Percentiles rank a stretch among this genome's conserved stretches.
Evolutionary conservation across 768 basidiomycete species (phyloP).

Genomic region (Fibroporia radiculosa): DNA sequence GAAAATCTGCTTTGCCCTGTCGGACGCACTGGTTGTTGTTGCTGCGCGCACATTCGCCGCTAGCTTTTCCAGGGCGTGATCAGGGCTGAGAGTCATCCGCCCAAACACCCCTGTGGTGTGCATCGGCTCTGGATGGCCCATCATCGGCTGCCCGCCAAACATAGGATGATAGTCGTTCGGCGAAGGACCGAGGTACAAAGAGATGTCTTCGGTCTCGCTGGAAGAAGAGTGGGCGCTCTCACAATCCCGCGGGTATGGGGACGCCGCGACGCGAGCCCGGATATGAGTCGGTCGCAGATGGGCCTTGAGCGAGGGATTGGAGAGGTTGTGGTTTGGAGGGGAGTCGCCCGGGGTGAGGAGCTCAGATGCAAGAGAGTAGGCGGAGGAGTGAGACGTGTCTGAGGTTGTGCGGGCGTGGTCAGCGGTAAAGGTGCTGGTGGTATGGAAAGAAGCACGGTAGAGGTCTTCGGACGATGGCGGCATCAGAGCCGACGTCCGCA

Average conservation of each 20-base stretch:
- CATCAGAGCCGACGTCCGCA: constrained; percentile 44
- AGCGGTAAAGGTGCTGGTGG: constrained; percentile 33
- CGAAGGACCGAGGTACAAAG: constrained; percentile 59
- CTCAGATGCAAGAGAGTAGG: constrained; percentile 32
- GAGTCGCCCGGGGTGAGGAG: constrained; percentile 46
- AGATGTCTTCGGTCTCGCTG: constrained; percentile 82
- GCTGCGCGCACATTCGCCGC: constrained; percentile 83
- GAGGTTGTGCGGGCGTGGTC: constrained; percentile 36
- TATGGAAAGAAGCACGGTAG: constrained; percentile 59
- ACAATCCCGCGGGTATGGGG: constrained; percentile 80
- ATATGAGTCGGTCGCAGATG: constrained; percentile 71
- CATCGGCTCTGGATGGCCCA: constrained; percentile 33
- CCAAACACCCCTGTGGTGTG: constrained; percentile 71
- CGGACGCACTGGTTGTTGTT: constrained; percentile 86
- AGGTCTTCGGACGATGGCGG: constrained; percentile 57
- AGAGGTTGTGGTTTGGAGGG: constrained; percentile 68
- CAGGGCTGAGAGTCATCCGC: constrained; percentile 66
- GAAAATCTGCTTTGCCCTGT: constrained; percentile 87
- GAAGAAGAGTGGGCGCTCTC: constrained; percentile 85
- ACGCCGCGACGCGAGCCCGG: constrained; percentile 72
- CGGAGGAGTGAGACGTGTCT: constrained; percentile 34
- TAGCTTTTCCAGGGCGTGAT: constrained; percentile 78
- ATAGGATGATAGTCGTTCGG: constrained; percentile 58
- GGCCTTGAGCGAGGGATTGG: constrained; percentile 70
- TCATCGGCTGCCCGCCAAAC: constrained; percentile 38